Percentiles rank a stretch among this genome's conserved stretches.
Evolutionary conservation across 1,284 basidiomycete genomes (phyloP).

Genomic region (Ceratobasidium sp.): DNA sequence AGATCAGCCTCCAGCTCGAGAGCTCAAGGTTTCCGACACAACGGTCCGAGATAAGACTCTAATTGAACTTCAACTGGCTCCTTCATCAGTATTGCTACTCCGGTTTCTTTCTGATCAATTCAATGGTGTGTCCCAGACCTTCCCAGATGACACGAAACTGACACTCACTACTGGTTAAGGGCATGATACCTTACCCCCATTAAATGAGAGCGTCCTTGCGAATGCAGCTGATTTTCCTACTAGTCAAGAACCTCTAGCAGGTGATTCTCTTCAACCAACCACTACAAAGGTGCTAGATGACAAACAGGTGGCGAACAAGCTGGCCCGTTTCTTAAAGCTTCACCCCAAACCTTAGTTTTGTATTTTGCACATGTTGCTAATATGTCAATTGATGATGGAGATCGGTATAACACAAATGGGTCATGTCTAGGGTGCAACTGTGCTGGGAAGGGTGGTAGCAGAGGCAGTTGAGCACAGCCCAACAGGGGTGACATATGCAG

Average conservation of each 20-base stretch:
- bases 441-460: too few relatives aligned
- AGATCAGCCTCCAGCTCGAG: conserved; percentile 88
- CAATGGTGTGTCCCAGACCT: conserved; percentile 68
- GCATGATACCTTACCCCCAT: conserved; percentile 34
- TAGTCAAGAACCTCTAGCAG: background rate
- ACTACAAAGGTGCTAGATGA: background rate
- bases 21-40: conserved; percentile 82
- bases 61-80: conserved; percentile 79
- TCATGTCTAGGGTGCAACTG: too few relatives aligned
- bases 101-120: conserved; percentile 79
- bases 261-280: background rate
- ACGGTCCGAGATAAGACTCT: conserved; percentile 76
- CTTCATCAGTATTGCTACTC: conserved; percentile 81
- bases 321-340: conserved; percentile 39
- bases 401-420: too few relatives aligned
- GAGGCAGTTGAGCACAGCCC: too few relatives aligned
- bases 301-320: conserved; percentile 21
- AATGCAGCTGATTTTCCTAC: conserved; percentile 17
- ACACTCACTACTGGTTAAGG: background rate
- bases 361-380: too few relatives aligned
- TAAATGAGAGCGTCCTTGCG: conserved; percentile 7
- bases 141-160: background rate
- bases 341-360: background rate
- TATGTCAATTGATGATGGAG: too few relatives aligned
- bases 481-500: too few relatives aligned